These are phyloP conservation scores for Sarocladiaceae sp. DNA, from an alignment of 2,329 filamentous ascomycete genomes.

Conservation along the genomic window DNA sequence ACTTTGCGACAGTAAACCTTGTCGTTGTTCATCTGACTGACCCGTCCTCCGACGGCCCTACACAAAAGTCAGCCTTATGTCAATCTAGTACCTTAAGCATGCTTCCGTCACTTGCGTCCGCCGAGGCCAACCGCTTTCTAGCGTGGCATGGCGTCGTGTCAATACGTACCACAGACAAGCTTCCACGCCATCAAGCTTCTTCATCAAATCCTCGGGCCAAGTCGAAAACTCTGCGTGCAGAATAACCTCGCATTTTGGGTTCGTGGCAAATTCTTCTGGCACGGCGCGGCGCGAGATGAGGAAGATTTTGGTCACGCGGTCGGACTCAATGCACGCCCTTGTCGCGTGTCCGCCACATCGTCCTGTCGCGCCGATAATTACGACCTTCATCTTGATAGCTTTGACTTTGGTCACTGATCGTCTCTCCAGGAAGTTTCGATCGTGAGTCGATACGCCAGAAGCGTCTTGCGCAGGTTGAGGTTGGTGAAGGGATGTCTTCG, in stretches of 20 bases:
- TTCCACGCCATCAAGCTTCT: conserved; percentile 44
- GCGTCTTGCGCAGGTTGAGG: no score
- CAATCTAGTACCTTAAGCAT: no score
- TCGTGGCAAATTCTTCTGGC: conserved; percentile 33
- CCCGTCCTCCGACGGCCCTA: conserved; percentile 40
- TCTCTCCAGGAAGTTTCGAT: no score
- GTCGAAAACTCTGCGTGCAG: conserved; percentile 49
- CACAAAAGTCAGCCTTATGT: no score
- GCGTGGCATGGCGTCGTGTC: no score
- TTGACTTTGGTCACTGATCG: neutral
- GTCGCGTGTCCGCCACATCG: conserved; percentile 52
- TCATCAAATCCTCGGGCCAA: conserved; percentile 37
- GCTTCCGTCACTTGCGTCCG: no score
- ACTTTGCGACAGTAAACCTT: conserved; percentile 44
- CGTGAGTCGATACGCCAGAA: no score
- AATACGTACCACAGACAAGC: conserved; percentile 60
- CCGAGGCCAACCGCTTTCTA: no score
- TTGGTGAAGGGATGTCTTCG: no score
- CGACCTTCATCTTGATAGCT: conserved; percentile 47
- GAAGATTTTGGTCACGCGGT: conserved; percentile 46
- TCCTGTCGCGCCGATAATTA: conserved; percentile 56
- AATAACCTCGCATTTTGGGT: conserved; percentile 46
- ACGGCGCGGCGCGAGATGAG: conserved; percentile 46
- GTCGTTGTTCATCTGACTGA: conserved; percentile 41
- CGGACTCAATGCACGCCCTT: conserved; percentile 42